Base-by-base conservation (phyloP, 164 flowering plant species). In the Echeveria elegans region DNA sequence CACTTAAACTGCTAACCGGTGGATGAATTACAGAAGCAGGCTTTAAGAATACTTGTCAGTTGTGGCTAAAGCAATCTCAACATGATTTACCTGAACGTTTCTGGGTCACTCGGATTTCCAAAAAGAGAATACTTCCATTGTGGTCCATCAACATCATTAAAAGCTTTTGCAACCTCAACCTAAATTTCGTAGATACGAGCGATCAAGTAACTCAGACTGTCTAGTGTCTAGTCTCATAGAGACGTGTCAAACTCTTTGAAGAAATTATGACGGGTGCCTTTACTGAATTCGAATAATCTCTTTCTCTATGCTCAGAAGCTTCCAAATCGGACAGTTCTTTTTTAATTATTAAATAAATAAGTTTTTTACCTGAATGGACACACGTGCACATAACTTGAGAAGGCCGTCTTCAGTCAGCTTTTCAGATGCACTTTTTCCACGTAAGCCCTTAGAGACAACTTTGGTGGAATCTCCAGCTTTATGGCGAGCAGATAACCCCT, bases 21-120 rank as follows among this genome's bases (percentile, higher is more conserved):
- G 19, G 32, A 28, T 32, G 16, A 7, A 2, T 26, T 24, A 53
- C 15, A 4, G 59, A 52, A 52, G 28, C 58, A 52, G 28, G 12
- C 29, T 52, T 52, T 52, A 52, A 52, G 16, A 23, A 23, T 8
- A 23, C 14, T 56, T 8, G 9, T 63, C 23, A 63, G 6, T 23
- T 29, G n/a, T 14, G 12, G 61, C 32, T 11, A 5, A 56, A 56
- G 61, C 32, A 19, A 14, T 32, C 61, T 48, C 8, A 69, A 65
- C n/a, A 23, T 30, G 40, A 68, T 45, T 36, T 69, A 94, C 99
- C 97, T 91, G 89, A 87, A 92, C 56, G 97, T 94, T 72, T 94
- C 99, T 30, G 89, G 86, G 66, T 95, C 99, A 83, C 83, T 89
- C 70, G 99, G 99, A 77, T 90, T 95, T 66, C 99, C 99, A 80